Evolutionary conservation across 1,284 basidiomycete species (phyloP).

Genomic region (Irpex lacteus): DNA sequence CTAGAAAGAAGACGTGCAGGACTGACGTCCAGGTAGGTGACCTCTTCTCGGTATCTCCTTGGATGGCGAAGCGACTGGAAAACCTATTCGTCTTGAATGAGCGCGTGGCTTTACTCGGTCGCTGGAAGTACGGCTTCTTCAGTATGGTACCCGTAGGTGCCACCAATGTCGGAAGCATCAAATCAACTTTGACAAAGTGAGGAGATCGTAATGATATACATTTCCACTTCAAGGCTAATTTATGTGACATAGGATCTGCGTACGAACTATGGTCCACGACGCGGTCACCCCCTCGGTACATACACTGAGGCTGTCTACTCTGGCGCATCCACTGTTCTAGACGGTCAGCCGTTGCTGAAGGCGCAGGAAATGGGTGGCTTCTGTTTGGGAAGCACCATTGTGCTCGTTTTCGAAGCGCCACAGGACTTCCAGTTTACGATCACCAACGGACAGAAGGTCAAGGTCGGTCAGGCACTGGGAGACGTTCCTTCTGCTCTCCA

Average conservation of each 20-base stretch:
- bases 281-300: slow-evolving; percentile 80
- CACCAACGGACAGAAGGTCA: slow-evolving; percentile 83
- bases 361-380: slow-evolving; percentile 99
- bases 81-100: slow-evolving; percentile 98
- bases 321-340: slow-evolving; percentile 75
- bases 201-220: slow-evolving; percentile 17
- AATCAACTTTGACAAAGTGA: slow-evolving; percentile 93
- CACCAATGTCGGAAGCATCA: slow-evolving; percentile 97
- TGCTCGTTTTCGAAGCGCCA: slow-evolving; percentile 96
- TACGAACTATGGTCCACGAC: slow-evolving; percentile 71
- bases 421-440: slow-evolving; percentile 79
- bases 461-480: slow-evolving; percentile 80
- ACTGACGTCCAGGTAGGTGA: slow-evolving; percentile 55
- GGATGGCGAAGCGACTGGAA: slow-evolving; percentile 88
- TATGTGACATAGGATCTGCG: slow-evolving; percentile 56
- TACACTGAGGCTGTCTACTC: slow-evolving; percentile 92
- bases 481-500: slow-evolving; percentile 35
- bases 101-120: slow-evolving; percentile 92
- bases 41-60: slow-evolving; percentile 95
- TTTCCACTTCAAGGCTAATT: not conserved
- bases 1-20: not conserved
- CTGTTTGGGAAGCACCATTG: slow-evolving; percentile 92
- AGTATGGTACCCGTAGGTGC: slow-evolving; percentile 97
- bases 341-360: slow-evolving; percentile 84
- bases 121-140: slow-evolving; percentile 97